A percentile compares a stretch with the other conserved stretches of the same genome.
phyloP scores from a whole-genome alignment of 805 yeast species.

The Candida wancherniae region DNA sequence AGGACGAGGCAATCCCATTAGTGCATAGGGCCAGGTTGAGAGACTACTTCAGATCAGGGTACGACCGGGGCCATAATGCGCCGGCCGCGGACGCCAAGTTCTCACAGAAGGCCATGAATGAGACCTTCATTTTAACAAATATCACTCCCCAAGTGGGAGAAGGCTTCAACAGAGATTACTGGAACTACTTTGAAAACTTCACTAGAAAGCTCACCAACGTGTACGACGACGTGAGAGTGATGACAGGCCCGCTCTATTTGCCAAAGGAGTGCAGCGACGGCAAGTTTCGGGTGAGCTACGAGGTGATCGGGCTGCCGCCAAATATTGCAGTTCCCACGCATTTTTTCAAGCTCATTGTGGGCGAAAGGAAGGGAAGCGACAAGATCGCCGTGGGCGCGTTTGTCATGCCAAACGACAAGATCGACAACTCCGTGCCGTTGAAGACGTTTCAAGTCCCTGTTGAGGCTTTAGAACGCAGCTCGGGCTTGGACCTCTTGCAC shows the following conservation, averaged over 20 bases:
- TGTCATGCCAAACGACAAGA: slow-evolving; percentile 84
- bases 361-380: slow-evolving; percentile 50
- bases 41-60: slow-evolving; percentile 92
- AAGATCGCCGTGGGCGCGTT: slow-evolving; percentile 81
- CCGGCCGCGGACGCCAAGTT: slow-evolving; percentile 97
- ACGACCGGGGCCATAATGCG: slow-evolving; percentile 95
- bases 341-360: slow-evolving; percentile 86
- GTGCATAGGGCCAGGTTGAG: slow-evolving; percentile 70
- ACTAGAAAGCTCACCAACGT: slow-evolving; percentile 68
- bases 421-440: slow-evolving; percentile 66
- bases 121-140: slow-evolving; percentile 83
- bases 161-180: slow-evolving; percentile 93
- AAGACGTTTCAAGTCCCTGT: slow-evolving; percentile 80
- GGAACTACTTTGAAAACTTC: slow-evolving; percentile 96
- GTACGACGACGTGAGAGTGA: slow-evolving; percentile 73
- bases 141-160: slow-evolving; percentile 97
- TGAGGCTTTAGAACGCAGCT: slow-evolving; percentile 80
- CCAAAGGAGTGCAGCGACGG: slow-evolving; percentile 81
- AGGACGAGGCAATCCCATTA: slow-evolving; percentile 77
- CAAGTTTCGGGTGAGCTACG: slow-evolving; percentile 78
- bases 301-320: slow-evolving; percentile 95
- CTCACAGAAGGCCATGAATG: slow-evolving; percentile 89
- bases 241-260: slow-evolving; percentile 90
- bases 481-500: slow-evolving; percentile 78
- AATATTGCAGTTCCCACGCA: slow-evolving; percentile 96